Conservation (phyloP, 78 protist species). For the Dictyostelium capitatum region DNA sequence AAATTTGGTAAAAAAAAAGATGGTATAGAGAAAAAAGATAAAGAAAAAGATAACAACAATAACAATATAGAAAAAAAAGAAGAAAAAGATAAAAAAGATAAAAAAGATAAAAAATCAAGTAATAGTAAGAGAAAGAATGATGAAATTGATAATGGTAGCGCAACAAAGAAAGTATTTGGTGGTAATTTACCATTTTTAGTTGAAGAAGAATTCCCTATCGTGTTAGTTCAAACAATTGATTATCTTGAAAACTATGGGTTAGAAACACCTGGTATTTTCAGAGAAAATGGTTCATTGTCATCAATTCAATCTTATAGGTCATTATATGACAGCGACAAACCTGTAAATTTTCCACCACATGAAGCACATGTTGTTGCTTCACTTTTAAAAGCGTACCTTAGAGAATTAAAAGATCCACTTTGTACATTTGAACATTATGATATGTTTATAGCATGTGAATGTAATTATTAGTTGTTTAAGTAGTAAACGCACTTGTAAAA, state of each 20-base stretch:
- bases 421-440: constrained; percentile 70
- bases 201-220: constrained; percentile 26
- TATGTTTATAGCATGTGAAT: constrained; percentile 81
- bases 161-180: constrained; percentile 64
- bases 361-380: constrained; percentile 76
- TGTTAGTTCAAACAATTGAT: constrained; percentile 31
- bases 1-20: constrained; percentile 75
- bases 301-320: constrained; percentile 21
- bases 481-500: neutral
- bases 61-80: constrained; percentile 16
- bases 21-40: neutral
- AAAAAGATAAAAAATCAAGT: neutral
- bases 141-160: neutral
- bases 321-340: constrained; percentile 21
- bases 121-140: neutral
- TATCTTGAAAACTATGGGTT: constrained; percentile 29
- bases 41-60: neutral
- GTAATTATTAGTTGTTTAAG: neutral
- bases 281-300: constrained; percentile 62
- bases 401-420: constrained; percentile 69
- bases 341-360: constrained; percentile 59
- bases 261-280: constrained; percentile 48
- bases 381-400: constrained; percentile 47
- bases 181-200: neutral
- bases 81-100: neutral